Evolutionary conservation across 1,139 yeast species (phyloP), one percentile per base, ranked within the genome.

Genomic region (Saccharomyces pastorianus): DNA sequence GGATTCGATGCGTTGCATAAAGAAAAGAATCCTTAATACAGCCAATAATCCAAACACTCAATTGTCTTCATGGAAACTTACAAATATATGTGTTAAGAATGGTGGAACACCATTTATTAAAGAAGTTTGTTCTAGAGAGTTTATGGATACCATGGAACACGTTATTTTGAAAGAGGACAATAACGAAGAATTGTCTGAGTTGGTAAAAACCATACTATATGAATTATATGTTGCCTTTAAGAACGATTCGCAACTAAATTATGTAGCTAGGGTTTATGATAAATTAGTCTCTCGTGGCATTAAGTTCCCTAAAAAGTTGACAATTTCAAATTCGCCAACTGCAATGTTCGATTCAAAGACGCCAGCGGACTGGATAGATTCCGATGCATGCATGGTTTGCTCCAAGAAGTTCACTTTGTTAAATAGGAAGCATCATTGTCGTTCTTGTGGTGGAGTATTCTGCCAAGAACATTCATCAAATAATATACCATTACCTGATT

Each of bases 361-460:
- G 4, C 97, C 99, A 3, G 99, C 99, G 0, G 98, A 91, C 63
- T 93, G 99, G 99, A 84, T 88, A 26, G 99, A 95, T 65, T 85
- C 90, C 14, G 96, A 90, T 64, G 89, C 88, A 11, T 93, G 99
- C 70, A 91, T 95, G 98, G 83, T 88, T 56, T 89, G 98, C 64
- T 90, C 95, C 53, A 82, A 78, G 42, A 75, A 85, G 13, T 93
- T 93, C 65, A 77, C 95, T 1, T 80, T 91, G 70, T 75, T 91
- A 60, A 90, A 88, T 68, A 78, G 99, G 64, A 90, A 93, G 67
- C 99, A 93, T 69, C 99, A 93, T 71, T 93, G 99, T 68, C 79
- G 99, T 54, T 87, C 96, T 52, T 93, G 99, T 72, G 99, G 99
- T 27, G 97, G 97, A 0, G 96, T 89, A 0, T 93, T 80, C 65